Conservation (phyloP, 225 moss, liverwort and hornwort genomes). For the Pseudoscleropodium purum region DNA sequence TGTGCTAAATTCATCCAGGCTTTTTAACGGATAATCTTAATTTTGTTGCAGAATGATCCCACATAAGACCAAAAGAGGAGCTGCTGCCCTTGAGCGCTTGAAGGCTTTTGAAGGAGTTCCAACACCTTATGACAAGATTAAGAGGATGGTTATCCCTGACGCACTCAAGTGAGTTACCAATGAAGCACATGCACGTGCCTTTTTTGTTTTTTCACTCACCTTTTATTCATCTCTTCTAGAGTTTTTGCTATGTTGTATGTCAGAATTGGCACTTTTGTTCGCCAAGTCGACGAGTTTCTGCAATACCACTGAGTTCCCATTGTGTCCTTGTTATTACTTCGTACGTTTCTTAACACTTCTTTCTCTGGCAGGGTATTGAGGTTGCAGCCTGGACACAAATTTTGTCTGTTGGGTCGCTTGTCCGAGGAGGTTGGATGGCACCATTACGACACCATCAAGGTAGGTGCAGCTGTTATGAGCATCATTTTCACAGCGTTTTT, state of each 20-base stretch:
- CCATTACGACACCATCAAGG: slow-evolving; percentile 16
- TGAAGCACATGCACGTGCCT: not conserved
- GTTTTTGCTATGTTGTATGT: no score
- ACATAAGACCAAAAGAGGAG: slow-evolving; percentile 79
- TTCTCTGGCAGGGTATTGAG: slow-evolving; percentile 2
- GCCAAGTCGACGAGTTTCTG: not conserved
- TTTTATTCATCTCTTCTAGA: not conserved
- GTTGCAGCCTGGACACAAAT: slow-evolving; percentile 18
- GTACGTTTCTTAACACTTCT: not conserved
- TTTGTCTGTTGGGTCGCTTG: slow-evolving; percentile 12
- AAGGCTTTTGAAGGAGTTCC: slow-evolving; percentile 82
- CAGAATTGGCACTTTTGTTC: not conserved
- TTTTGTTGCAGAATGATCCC: slow-evolving; percentile 53
- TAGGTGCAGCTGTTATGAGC: not conserved
- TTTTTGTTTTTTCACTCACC: not conserved
- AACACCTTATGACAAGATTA: slow-evolving; percentile 74
- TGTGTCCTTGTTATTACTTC: not conserved
- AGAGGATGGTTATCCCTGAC: slow-evolving; percentile 84
- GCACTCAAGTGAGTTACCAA: slow-evolving; percentile 40
- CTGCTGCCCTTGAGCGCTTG: slow-evolving; percentile 70
- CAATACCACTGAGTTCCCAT: not conserved
- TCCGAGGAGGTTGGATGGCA: slow-evolving; percentile 22
- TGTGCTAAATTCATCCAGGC: not conserved
- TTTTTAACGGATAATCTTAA: no score
- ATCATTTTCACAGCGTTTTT: not conserved